Conservation (phyloP, 2,329 filamentous ascomycete species). For the Lasiodiplodia theobromae region DNA sequence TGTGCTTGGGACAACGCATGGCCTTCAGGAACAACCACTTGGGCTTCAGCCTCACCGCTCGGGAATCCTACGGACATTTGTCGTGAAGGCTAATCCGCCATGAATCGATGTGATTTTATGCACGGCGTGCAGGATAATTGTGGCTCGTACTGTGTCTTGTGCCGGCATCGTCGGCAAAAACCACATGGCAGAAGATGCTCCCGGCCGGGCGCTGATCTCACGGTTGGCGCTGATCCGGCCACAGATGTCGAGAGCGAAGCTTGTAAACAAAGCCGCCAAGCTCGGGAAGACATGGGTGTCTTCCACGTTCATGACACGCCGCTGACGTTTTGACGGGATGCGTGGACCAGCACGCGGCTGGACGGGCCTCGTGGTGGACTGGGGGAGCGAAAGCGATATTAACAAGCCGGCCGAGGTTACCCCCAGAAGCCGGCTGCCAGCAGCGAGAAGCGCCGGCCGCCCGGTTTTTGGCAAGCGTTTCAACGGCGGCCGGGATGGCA, state of each 20-base stretch:
- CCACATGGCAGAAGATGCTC: slow-evolving; percentile 12
- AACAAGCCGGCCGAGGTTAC: slow-evolving; percentile 19
- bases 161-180: slow-evolving; percentile 16
- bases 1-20: slow-evolving; percentile 20
- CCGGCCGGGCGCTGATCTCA: slow-evolving; percentile 10
- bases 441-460: slow-evolving; percentile 6
- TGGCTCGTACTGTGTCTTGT: slow-evolving; percentile 9
- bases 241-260: slow-evolving; percentile 15
- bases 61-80: slow-evolving; percentile 23
- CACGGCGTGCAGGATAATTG: slow-evolving; percentile 15
- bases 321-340: slow-evolving; percentile 25
- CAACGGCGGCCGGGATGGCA: slow-evolving; percentile 21
- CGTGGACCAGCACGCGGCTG: slow-evolving; percentile 21
- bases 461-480: slow-evolving; percentile 21
- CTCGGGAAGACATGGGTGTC: slow-evolving; percentile 11
- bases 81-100: slow-evolving; percentile 3
- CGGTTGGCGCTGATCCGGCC: slow-evolving; percentile 19
- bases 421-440: not conserved
- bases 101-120: slow-evolving; percentile 17
- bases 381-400: slow-evolving; percentile 10
- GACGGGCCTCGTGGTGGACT: slow-evolving; percentile 20
- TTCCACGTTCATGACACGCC: slow-evolving; percentile 6
- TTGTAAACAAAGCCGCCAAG: slow-evolving; percentile 20
- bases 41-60: slow-evolving; percentile 17
- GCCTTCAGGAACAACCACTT: not conserved